These are phyloP conservation scores for Epichloe elymi DNA, from an alignment of 2,329 filamentous ascomycete genomes.

Conservation along the genomic window DNA sequence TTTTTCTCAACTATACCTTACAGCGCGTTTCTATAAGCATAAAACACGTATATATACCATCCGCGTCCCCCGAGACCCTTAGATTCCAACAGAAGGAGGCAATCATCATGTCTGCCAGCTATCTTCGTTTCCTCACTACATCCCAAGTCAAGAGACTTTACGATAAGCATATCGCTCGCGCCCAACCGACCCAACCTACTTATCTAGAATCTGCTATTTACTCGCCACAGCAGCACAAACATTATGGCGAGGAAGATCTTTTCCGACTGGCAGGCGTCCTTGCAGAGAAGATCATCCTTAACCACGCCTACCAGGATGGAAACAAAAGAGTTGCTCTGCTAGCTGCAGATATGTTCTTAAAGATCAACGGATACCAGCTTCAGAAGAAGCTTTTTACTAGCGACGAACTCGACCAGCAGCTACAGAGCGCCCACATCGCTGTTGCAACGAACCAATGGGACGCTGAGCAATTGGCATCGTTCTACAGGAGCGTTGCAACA, in stretches of 20 bases:
- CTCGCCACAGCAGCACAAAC: constrained; percentile 9
- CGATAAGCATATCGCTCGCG: not conserved
- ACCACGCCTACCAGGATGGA: constrained; percentile 11
- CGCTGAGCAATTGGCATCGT: not conserved
- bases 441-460: not conserved
- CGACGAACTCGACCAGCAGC: not conserved
- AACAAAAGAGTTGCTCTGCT: constrained; percentile 11
- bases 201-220: constrained; percentile 8
- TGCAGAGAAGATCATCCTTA: constrained; percentile 10
- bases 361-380: constrained; percentile 11
- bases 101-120: too few species aligned
- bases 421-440: not conserved
- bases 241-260: constrained; percentile 9
- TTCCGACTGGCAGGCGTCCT: constrained; percentile 11
- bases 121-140: constrained; percentile 7
- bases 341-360: constrained; percentile 12
- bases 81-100: too few species aligned
- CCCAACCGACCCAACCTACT: constrained; percentile 6
- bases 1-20: too few species aligned
- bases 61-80: too few species aligned
- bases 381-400: constrained; percentile 3
- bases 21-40: too few species aligned
- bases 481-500: too few species aligned
- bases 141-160: constrained; percentile 7
- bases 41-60: too few species aligned